phyloP scores from a whole-genome alignment of 495 filamentous ascomycete species.

The Astrothelium subdiscretum region DNA sequence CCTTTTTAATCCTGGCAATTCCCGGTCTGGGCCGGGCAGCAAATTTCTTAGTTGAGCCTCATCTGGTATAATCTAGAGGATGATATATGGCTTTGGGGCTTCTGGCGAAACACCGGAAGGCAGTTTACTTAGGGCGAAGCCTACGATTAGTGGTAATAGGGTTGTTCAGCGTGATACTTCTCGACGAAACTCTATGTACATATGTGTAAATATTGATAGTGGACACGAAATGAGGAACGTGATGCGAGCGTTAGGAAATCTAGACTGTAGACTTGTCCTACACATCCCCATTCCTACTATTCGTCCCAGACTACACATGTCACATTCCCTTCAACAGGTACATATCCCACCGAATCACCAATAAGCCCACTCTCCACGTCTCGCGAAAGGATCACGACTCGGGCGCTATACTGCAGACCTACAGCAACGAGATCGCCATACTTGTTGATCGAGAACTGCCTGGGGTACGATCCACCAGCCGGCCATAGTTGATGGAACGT shows the following conservation, averaged over 20 bases:
- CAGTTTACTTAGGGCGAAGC: too few species aligned
- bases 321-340: conserved; percentile 12
- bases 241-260: too few species aligned
- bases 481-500: conserved; percentile 26
- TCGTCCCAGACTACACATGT: conserved; percentile 28
- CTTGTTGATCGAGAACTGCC: conserved; percentile 28
- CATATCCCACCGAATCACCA: conserved; percentile 18
- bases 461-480: conserved; percentile 29
- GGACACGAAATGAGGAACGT: background rate
- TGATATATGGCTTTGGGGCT: too few species aligned
- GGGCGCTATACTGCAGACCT: conserved; percentile 19
- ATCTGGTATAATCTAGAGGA: too few species aligned
- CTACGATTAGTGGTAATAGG: too few species aligned
- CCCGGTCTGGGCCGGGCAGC: too few species aligned
- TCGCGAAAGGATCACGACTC: conserved; percentile 18
- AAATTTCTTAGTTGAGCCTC: too few species aligned
- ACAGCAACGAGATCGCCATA: conserved; percentile 27
- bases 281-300: conserved; percentile 1
- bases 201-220: background rate
- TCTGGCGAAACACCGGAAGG: too few species aligned
- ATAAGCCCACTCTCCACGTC: conserved; percentile 23
- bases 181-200: background rate
- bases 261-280: background rate
- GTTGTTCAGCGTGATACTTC: background rate
- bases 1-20: too few species aligned